A percentile compares a stretch with the other conserved stretches of the same genome.
Evolutionary conservation across 176 grass and related monocot genomes (phyloP).

Genomic region (Aegilops umbellulata): DNA sequence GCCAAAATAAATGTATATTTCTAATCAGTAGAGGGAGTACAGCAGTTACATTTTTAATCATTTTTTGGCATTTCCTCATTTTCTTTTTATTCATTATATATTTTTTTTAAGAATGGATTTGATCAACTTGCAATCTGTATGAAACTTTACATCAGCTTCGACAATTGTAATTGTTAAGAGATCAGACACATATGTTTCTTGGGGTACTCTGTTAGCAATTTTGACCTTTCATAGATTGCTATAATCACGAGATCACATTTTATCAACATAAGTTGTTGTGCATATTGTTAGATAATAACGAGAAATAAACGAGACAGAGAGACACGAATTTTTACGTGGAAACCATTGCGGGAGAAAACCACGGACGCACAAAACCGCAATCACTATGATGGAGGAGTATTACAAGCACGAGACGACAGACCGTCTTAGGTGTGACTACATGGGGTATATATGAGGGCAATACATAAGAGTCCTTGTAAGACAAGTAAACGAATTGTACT

Average conservation of each 20-base stretch:
- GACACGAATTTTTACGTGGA: too few species aligned
- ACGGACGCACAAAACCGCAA: too few species aligned
- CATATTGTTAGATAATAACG: too few species aligned
- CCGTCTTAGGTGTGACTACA: too few species aligned
- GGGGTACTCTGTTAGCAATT: not conserved
- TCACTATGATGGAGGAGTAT: too few species aligned
- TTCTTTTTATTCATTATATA: slow-evolving; percentile 23
- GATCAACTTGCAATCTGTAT: not conserved
- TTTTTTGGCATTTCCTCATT: slow-evolving; percentile 22
- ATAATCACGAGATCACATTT: not conserved
- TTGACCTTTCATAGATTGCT: not conserved
- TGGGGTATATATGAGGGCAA: too few species aligned
- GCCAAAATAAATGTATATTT: slow-evolving; percentile 25
- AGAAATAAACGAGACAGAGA: too few species aligned
- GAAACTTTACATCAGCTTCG: not conserved
- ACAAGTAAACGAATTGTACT: too few species aligned
- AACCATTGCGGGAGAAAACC: too few species aligned
- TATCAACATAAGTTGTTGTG: not conserved
- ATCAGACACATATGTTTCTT: not conserved
- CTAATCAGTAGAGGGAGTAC: not conserved
- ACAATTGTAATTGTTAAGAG: not conserved
- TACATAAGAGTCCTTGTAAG: too few species aligned
- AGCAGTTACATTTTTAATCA: not conserved
- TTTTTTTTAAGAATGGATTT: not conserved
- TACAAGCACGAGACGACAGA: too few species aligned